phyloP scores from a whole-genome alignment of 2,329 filamentous ascomycete species.

The Fonsecaea monophora region DNA sequence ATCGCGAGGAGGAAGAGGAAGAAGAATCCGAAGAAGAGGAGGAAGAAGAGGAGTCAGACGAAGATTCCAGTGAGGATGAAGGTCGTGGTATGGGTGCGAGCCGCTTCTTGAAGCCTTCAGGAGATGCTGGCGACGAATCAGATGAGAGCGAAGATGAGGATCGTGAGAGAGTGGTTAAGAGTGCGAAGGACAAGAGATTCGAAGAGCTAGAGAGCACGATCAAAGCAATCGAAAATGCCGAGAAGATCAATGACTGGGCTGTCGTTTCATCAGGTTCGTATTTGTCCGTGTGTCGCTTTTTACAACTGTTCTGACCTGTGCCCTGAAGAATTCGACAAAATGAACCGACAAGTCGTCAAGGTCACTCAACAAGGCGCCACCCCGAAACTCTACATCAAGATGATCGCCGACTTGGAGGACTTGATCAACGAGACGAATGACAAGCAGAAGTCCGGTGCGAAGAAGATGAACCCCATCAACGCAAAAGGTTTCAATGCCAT shows the following conservation, averaged over 20 bases:
- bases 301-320: slow-evolving; percentile 16
- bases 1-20: slow-evolving; percentile 64
- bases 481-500: slow-evolving; percentile 93
- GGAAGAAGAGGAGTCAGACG: slow-evolving; percentile 64
- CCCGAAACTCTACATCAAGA: slow-evolving; percentile 91
- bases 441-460: slow-evolving; percentile 87
- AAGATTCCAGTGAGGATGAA: slow-evolving; percentile 60
- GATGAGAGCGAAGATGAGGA: slow-evolving; percentile 87
- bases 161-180: slow-evolving; percentile 85
- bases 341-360: slow-evolving; percentile 85
- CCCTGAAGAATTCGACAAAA: slow-evolving; percentile 83
- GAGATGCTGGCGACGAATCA: slow-evolving; percentile 69
- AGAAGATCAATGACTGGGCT: slow-evolving; percentile 98
- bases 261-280: slow-evolving; percentile 83
- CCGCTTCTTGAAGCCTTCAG: slow-evolving; percentile 74
- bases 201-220: slow-evolving; percentile 93
- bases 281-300: background rate
- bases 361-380: slow-evolving; percentile 76
- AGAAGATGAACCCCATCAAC: slow-evolving; percentile 99
- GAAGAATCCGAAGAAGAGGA: slow-evolving; percentile 63
- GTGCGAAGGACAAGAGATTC: slow-evolving; percentile 94
- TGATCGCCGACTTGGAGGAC: slow-evolving; percentile 91
- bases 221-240: slow-evolving; percentile 90
- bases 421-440: slow-evolving; percentile 90
- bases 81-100: slow-evolving; percentile 73